phyloP scores from a whole-genome alignment of 495 filamentous ascomycete species.

The Aspergillus haitiensis region DNA sequence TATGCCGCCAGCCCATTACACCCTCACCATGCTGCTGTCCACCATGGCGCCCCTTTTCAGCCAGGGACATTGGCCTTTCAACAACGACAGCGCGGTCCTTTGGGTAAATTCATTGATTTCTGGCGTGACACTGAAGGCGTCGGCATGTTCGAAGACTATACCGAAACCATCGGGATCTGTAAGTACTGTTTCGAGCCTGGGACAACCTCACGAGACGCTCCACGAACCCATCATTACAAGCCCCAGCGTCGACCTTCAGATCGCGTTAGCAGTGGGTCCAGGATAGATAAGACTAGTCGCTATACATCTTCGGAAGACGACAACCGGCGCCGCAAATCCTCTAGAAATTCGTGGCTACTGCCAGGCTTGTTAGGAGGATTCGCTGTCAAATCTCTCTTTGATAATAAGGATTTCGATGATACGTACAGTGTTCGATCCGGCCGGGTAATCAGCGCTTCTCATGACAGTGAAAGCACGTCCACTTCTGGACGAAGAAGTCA shows the following conservation, averaged over 20 bases:
- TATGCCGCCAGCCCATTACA: conserved; percentile 42
- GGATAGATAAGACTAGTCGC: conserved; percentile 58
- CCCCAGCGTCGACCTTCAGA: conserved; percentile 46
- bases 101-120: conserved; percentile 60
- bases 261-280: conserved; percentile 45
- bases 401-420: conserved; percentile 57
- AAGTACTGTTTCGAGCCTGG: conserved; percentile 67
- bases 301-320: conserved; percentile 59
- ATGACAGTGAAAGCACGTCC: conserved; percentile 41
- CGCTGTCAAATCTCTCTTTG: conserved; percentile 55
- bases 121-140: conserved; percentile 69
- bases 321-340: conserved; percentile 44
- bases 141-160: conserved; percentile 70
- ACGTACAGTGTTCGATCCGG: conserved; percentile 58
- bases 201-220: conserved; percentile 59
- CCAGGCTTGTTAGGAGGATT: conserved; percentile 54
- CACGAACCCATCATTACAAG: conserved; percentile 62
- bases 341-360: conserved; percentile 50
- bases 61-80: conserved; percentile 43
- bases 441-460: conserved; percentile 33
- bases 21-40: conserved; percentile 24
- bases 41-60: conserved; percentile 27
- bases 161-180: conserved; percentile 70
- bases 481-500: conserved; percentile 44
- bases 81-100: conserved; percentile 52